Conservation (phyloP, 345 rosid genomes). For the Ceriops tagal region DNA sequence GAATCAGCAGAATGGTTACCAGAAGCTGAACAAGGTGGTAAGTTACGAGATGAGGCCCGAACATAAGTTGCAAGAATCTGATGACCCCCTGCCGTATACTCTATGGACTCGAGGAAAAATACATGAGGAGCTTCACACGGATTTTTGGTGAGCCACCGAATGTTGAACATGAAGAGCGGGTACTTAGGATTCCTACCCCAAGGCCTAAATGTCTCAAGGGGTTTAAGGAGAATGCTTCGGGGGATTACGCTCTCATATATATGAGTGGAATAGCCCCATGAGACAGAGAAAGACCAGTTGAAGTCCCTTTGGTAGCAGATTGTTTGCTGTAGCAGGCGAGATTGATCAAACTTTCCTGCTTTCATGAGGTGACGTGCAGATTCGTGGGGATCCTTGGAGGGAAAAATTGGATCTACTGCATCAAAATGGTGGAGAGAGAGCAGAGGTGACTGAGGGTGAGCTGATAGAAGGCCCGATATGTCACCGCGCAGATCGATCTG, state of each 20-base stretch:
- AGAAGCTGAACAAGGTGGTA: conserved; percentile 35
- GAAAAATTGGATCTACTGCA: conserved; percentile 49
- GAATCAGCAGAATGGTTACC: conserved; percentile 51
- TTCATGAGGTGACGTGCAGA: conserved; percentile 57
- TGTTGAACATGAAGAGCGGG: conserved; percentile 49
- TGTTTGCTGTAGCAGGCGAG: conserved; percentile 58
- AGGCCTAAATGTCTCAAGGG: conserved; percentile 51
- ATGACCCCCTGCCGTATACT: conserved; percentile 15
- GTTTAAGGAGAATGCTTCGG: conserved; percentile 41
- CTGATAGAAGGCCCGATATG: conserved; percentile 59
- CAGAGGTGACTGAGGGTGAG: conserved; percentile 55
- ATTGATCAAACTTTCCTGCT: conserved; percentile 43
- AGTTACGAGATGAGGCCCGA: conserved; percentile 23
- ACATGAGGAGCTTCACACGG: conserved; percentile 59
- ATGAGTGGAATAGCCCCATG: conserved; percentile 64
- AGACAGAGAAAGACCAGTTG: conserved; percentile 58
- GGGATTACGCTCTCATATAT: conserved; percentile 52
- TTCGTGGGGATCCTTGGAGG: conserved; percentile 42
- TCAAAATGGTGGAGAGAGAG: conserved; percentile 67
- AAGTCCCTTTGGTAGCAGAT: conserved; percentile 50
- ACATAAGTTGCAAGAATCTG: conserved; percentile 35
- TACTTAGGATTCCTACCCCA: conserved; percentile 31
- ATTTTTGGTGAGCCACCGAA: conserved; percentile 27
- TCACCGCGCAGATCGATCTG: conserved; percentile 63
- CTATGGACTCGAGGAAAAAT: conserved; percentile 52